Percentiles rank a stretch among this genome's conserved stretches.
phyloP scores from a whole-genome alignment of 2,329 filamentous ascomycete species.

The Pseudocercospora crystallina region DNA sequence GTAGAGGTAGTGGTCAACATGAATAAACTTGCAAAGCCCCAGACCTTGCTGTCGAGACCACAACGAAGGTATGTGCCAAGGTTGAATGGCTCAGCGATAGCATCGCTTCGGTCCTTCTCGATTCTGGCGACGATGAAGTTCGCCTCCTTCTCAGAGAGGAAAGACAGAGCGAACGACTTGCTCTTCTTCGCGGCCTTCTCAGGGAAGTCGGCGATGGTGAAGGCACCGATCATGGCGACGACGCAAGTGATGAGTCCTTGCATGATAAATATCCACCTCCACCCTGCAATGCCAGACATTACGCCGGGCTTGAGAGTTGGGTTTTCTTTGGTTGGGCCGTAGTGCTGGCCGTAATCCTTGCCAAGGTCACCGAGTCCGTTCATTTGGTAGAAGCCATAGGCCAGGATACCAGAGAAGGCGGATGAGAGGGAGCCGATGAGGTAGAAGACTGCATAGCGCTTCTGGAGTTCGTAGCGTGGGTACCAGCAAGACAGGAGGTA shows the following conservation, averaged over 20 bases:
- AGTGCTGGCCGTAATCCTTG: conserved; percentile 33
- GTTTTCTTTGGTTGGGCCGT: conserved; percentile 32
- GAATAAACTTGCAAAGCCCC: conserved; percentile 53
- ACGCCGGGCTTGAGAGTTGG: conserved; percentile 26
- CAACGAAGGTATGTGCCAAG: conserved; percentile 35
- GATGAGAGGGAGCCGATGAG: conserved; percentile 50
- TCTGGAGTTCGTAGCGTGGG: conserved; percentile 39
- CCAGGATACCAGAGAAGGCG: conserved; percentile 49
- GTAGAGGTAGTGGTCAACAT: conserved; percentile 54
- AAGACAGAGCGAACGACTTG: conserved; percentile 36
- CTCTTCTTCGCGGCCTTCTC: conserved; percentile 42
- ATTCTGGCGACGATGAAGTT: conserved; percentile 53
- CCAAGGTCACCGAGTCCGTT: conserved; percentile 48
- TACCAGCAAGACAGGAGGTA: conserved; percentile 68
- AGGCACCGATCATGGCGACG: conserved; percentile 42
- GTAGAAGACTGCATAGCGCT: conserved; percentile 49
- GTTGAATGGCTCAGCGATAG: conserved; percentile 49
- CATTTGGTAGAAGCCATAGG: conserved; percentile 38
- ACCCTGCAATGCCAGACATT: conserved; percentile 42
- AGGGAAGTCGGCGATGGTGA: conserved; percentile 47
- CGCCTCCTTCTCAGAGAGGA: conserved; percentile 48
- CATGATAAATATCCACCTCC: conserved; percentile 49
- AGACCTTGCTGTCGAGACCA: conserved; percentile 54
- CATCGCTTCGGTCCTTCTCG: conserved; percentile 55
- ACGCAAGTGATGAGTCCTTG: conserved; percentile 43